Conservation (phyloP, 768 basidiomycete species). For the Kwoniella mangroviensis region DNA sequence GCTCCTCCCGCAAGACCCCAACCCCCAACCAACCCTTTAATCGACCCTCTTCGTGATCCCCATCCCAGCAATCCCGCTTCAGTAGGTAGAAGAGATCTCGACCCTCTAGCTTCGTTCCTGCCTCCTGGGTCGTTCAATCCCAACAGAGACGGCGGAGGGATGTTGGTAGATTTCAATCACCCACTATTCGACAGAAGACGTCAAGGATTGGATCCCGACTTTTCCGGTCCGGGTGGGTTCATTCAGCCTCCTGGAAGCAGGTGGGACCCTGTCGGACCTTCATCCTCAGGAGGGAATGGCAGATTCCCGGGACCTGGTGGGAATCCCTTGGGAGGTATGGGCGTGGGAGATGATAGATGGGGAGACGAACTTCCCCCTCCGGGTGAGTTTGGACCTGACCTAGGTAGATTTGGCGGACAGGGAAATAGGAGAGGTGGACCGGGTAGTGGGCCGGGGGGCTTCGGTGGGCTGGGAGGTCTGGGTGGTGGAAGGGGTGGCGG, state of each 20-base stretch:
- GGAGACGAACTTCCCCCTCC: slow-evolving; percentile 56
- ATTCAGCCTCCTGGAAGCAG: slow-evolving; percentile 55
- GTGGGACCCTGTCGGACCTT: slow-evolving; percentile 52
- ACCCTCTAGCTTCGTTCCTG: slow-evolving; percentile 42
- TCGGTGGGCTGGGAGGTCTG: slow-evolving; percentile 19
- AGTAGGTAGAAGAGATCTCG: slow-evolving; percentile 53
- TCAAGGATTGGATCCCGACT: slow-evolving; percentile 15
- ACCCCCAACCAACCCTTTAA: slow-evolving; percentile 13
- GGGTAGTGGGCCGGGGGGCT: slow-evolving; percentile 24
- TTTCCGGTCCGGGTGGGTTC: slow-evolving; percentile 50
- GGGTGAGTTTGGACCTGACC: slow-evolving; percentile 54
- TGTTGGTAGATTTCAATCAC: slow-evolving; percentile 55
- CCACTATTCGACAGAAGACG: slow-evolving; percentile 53
- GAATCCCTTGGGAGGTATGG: slow-evolving; percentile 45
- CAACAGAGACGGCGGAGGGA: slow-evolving; percentile 47
- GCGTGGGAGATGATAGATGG: slow-evolving; percentile 45
- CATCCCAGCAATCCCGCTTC: slow-evolving; percentile 41
- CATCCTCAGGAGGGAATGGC: slow-evolving; percentile 1
- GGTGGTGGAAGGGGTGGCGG: slow-evolving; percentile 13
- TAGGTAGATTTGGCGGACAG: slow-evolving; percentile 41
- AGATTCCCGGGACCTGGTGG: slow-evolving; percentile 45
- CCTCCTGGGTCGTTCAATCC: slow-evolving; percentile 43
- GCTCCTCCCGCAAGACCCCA: slow-evolving; percentile 32
- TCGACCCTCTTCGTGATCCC: slow-evolving; percentile 19
- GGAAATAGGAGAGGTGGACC: slow-evolving; percentile 23